A percentile compares a stretch with the other conserved stretches of the same genome.
Conservation (phyloP, 495 filamentous ascomycete species). For the Aspergillus affinis region DNA sequence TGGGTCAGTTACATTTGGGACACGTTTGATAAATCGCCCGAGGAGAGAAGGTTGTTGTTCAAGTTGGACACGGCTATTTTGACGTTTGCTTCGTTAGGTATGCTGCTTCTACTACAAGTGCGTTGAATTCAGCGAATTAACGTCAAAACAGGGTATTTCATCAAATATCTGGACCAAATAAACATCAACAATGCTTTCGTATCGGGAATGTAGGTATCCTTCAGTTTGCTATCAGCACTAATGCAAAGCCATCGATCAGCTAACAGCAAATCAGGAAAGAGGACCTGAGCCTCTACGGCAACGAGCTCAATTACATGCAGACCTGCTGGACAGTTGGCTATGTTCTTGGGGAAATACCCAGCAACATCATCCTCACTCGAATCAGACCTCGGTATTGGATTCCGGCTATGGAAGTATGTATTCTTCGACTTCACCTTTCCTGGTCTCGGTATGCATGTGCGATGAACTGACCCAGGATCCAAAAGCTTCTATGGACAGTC, state of each 20-base stretch:
- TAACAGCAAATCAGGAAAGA: constrained; percentile 51
- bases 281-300: constrained; percentile 56
- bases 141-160: constrained; percentile 48
- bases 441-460: background rate
- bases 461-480: constrained; percentile 4
- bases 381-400: constrained; percentile 60
- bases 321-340: constrained; percentile 64
- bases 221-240: too few species aligned
- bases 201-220: constrained; percentile 39
- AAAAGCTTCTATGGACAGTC: constrained; percentile 55
- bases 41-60: constrained; percentile 58
- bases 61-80: constrained; percentile 59
- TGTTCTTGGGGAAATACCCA: constrained; percentile 61
- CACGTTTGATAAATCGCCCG: constrained; percentile 58
- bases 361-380: constrained; percentile 56
- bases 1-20: constrained; percentile 58
- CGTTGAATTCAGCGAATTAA: background rate
- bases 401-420: constrained; percentile 43
- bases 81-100: constrained; percentile 52
- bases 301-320: constrained; percentile 51
- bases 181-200: constrained; percentile 60
- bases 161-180: constrained; percentile 58
- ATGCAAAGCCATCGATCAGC: too few species aligned
- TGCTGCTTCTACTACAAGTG: background rate
- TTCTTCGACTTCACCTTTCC: background rate